phyloP scores from a whole-genome alignment of 495 filamentous ascomycete genomes.

The Lepraria neglecta region DNA sequence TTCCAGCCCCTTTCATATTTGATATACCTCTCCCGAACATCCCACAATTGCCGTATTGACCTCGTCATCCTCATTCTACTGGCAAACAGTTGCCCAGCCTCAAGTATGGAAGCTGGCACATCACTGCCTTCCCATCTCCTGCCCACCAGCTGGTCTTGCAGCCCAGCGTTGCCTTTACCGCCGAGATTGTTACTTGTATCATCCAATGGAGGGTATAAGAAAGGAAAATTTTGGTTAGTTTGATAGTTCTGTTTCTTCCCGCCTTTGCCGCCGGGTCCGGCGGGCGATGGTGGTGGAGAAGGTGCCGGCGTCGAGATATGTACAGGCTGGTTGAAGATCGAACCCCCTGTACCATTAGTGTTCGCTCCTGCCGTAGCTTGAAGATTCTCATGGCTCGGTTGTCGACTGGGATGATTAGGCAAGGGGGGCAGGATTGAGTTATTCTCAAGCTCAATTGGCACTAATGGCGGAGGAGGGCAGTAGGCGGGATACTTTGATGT shows the following conservation, averaged over 20 bases:
- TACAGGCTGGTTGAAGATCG: conserved; percentile 90
- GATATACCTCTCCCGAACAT: conserved; percentile 83
- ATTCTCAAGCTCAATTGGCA: conserved; percentile 83
- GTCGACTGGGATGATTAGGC: conserved; percentile 61
- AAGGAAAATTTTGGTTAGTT: conserved; percentile 97
- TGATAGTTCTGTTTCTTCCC: conserved; percentile 99
- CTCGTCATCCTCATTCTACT: conserved; percentile 81
- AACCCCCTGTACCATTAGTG: conserved; percentile 49
- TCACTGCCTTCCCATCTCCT: conserved; percentile 85
- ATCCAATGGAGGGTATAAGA: conserved; percentile 90
- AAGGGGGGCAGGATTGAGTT: conserved; percentile 85
- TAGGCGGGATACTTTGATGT: conserved; percentile 99
- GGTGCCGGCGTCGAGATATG: conserved; percentile 97
- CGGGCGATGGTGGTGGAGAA: conserved; percentile 92
- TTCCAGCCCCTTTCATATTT: conserved; percentile 87
- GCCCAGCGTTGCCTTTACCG: conserved; percentile 71
- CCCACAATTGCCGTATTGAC: conserved; percentile 88
- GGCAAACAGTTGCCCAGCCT: conserved; percentile 90
- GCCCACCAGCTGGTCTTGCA: conserved; percentile 70
- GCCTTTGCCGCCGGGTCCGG: conserved; percentile 78
- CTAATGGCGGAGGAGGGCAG: conserved; percentile 72
- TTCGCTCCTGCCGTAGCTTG: conserved; percentile 41
- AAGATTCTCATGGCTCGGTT: conserved; percentile 34
- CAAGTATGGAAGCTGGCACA: conserved; percentile 84
- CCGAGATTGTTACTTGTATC: conserved; percentile 74